A percentile compares a stretch with the other conserved stretches of the same genome.
Conservation (phyloP, 768 basidiomycete genomes). For the Auricularia sp. region DNA sequence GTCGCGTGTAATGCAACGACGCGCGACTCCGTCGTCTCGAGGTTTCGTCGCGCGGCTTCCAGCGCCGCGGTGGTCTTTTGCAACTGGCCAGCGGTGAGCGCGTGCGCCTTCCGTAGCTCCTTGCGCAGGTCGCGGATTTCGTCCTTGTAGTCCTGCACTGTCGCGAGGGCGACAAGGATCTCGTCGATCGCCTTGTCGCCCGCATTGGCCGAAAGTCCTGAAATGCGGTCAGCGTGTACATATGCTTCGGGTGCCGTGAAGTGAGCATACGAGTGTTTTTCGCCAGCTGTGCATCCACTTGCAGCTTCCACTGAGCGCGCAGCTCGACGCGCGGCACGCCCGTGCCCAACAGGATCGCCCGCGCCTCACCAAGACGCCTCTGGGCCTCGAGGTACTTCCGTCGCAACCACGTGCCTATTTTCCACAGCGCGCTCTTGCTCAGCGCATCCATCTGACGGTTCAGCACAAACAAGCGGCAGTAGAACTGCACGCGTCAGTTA, state of each 20-base stretch:
- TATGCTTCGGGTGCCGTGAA: neutral
- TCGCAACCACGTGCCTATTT: neutral
- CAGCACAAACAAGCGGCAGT: neutral
- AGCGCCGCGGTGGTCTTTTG: neutral
- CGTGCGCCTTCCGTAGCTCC: neutral
- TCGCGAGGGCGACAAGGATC: neutral
- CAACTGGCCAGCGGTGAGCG: neutral
- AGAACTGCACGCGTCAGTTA: neutral
- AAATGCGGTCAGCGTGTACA: neutral
- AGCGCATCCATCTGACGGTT: neutral
- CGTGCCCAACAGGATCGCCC: neutral
- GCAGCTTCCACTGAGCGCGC: neutral
- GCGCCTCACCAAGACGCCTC: neutral
- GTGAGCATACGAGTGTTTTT: neutral
- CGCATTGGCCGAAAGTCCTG: neutral
- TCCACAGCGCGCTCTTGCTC: no score
- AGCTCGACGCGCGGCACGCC: neutral
- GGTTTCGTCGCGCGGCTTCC: neutral
- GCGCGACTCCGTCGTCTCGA: neutral
- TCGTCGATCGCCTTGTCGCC: neutral
- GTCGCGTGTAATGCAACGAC: neutral
- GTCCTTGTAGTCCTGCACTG: neutral
- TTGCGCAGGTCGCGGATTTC: neutral
- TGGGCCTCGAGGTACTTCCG: neutral
- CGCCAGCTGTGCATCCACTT: neutral